Base-by-base conservation (phyloP, 805 yeast genomes). In the Cyberlindnera japonica region DNA sequence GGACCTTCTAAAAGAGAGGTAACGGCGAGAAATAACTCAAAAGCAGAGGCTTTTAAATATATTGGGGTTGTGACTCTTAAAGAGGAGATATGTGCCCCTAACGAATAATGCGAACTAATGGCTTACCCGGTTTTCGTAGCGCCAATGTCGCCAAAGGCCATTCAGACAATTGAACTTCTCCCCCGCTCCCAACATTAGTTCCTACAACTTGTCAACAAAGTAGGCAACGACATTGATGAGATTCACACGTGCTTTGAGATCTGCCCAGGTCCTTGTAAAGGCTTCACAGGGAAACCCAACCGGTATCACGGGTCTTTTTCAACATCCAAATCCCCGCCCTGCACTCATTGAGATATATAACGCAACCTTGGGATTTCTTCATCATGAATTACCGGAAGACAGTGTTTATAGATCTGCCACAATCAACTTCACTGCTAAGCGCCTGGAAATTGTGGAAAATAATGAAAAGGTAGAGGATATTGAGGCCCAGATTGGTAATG, bases 291-390 rank as follows among this genome's bases (percentile, higher is more conserved):
- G 88, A 0, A 68, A 78, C 53, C 91, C 91, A 22, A 87, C 95
- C 16, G 95, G 95, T 49, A 53, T 87, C 46, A 75, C 95, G 4
- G 95, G 93, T 3, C 62, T 87, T 47, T 71, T 66, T 55, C 84
- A 81, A 60, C 93, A 85, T 62, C 95, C 95, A 37, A 75, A 81
- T 58, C 95, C 95, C 39, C 76, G 87, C 61, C 90, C 91, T 3
- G 85, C 89, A 3, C 69, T 87, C 53, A 67, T 77, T 42, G 74
- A 83, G 26, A 67, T 87, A 33, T 87, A 87, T 67, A 75, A 75
- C 50, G 75, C 81, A 43, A 87, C 95, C 2, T 67, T 86, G 54
- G 62, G 65, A 29, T 71, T 75, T 33, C 67, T 86, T 53, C 65
- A 72, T 28, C 70, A 67, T 28, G 74, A 79, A 54, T 81, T 80